Evolutionary conservation across 2,329 filamentous ascomycete species (phyloP).

Genomic region (Alternaria viburni): DNA sequence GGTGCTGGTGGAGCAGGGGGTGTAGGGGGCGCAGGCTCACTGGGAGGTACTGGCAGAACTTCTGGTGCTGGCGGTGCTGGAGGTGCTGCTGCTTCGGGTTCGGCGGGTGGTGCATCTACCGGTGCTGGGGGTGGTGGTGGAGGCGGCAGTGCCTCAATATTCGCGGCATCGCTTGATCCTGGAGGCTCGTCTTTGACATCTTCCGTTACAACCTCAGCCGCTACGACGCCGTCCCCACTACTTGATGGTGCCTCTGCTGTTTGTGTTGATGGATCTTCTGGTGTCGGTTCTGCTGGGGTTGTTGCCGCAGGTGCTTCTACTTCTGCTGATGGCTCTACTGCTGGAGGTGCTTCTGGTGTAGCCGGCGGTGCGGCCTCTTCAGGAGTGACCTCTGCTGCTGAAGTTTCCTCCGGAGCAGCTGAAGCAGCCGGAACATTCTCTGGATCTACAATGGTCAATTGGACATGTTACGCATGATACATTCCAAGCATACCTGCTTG

Average conservation of each 20-base stretch:
- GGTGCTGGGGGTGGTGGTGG: conserved; percentile 14
- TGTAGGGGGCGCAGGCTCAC: conserved; percentile 14
- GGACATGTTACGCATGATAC: not conserved
- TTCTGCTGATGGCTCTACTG: conserved; percentile 4
- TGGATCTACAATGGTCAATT: conserved; percentile 30
- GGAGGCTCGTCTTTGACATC: conserved; percentile 37
- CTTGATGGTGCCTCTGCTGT: conserved; percentile 3
- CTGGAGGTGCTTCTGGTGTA: conserved; percentile 5
- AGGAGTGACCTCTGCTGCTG: conserved; percentile 5
- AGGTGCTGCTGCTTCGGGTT: conserved; percentile 9
- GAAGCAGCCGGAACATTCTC: conserved; percentile 25
- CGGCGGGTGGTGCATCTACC: not conserved
- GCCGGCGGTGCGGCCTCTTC: conserved; percentile 5
- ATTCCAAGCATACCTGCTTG: conserved; percentile 24
- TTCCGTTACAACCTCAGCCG: conserved; percentile 19
- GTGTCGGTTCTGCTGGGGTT: conserved; percentile 6
- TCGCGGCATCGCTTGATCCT: conserved; percentile 8
- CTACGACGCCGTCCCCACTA: conserved; percentile 15
- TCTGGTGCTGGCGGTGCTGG: conserved; percentile 16
- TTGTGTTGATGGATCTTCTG: not conserved
- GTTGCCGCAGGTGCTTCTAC: conserved; percentile 8
- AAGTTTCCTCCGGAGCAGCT: conserved; percentile 23
- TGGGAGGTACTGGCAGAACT: conserved; percentile 7
- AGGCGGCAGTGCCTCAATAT: conserved; percentile 1
- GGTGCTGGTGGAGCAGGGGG: conserved; percentile 20